Conservation (phyloP, 352 stramenopile species). For the Pythium chondricola region DNA sequence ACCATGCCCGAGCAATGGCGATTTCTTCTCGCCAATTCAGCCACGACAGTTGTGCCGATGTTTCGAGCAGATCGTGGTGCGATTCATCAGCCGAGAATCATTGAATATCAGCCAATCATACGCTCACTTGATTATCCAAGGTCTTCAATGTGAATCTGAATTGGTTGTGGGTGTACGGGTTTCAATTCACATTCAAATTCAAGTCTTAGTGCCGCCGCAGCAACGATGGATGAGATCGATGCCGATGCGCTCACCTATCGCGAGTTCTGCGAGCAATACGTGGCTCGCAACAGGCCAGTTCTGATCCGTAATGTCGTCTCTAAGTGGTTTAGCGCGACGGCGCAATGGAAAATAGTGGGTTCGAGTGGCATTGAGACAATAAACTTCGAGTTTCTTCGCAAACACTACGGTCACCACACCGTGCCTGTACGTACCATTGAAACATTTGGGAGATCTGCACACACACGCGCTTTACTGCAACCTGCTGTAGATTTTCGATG, state of each 20-base stretch:
- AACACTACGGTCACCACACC: slow-evolving; percentile 36
- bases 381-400: slow-evolving; percentile 33
- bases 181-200: no score
- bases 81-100: no score
- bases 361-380: slow-evolving; percentile 17
- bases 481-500: background rate
- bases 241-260: slow-evolving; percentile 49
- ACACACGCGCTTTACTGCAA: no score
- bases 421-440: slow-evolving; percentile 33
- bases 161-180: no score
- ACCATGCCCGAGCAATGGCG: no score
- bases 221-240: slow-evolving; percentile 51
- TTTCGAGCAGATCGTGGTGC: no score
- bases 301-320: slow-evolving; percentile 52
- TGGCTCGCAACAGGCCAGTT: slow-evolving; percentile 61
- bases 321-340: slow-evolving; percentile 26
- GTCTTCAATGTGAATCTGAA: no score
- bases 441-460: no score
- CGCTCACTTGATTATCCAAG: background rate
- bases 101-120: background rate
- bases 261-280: slow-evolving; percentile 68
- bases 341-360: slow-evolving; percentile 6
- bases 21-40: no score
- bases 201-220: no score
- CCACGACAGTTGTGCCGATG: no score